These are phyloP conservation scores for Leccinellum luteum DNA, from an alignment of 768 basidiomycete genomes.

Conservation along the genomic window DNA sequence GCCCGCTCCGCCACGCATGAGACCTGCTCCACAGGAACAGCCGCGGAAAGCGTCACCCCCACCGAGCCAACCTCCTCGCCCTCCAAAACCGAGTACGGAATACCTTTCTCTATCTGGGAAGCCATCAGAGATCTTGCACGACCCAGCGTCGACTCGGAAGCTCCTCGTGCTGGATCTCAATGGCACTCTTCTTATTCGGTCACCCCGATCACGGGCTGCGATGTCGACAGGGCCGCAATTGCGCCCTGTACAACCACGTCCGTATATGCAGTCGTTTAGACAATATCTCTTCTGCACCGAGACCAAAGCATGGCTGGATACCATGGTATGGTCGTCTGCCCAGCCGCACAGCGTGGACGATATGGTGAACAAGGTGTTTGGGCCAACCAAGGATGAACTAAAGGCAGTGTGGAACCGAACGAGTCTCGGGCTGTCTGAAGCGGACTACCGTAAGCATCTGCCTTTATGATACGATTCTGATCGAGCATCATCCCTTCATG, in stretches of 20 bases:
- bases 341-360: slow-evolving; percentile 75
- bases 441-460: slow-evolving; percentile 63
- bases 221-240: slow-evolving; percentile 16
- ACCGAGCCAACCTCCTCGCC: neutral
- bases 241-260: slow-evolving; percentile 53
- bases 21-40: neutral
- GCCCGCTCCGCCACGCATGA: neutral
- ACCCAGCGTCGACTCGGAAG: slow-evolving; percentile 44
- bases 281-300: slow-evolving; percentile 60
- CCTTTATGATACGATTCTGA: neutral
- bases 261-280: slow-evolving; percentile 61
- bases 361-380: slow-evolving; percentile 70
- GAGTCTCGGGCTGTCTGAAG: slow-evolving; percentile 60
- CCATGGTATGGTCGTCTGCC: slow-evolving; percentile 89
- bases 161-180: slow-evolving; percentile 67
- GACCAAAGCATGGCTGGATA: slow-evolving; percentile 69
- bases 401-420: slow-evolving; percentile 78
- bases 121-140: slow-evolving; percentile 25
- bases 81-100: slow-evolving; percentile 28
- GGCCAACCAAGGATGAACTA: slow-evolving; percentile 37
- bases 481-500: slow-evolving; percentile 15
- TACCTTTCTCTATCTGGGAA: slow-evolving; percentile 36
- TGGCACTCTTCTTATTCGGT: slow-evolving; percentile 67
- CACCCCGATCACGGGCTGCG: slow-evolving; percentile 27
- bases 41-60: slow-evolving; percentile 5